Conservation (phyloP, 2,329 filamentous ascomycete genomes). For the Didymella arachidicola region DNA sequence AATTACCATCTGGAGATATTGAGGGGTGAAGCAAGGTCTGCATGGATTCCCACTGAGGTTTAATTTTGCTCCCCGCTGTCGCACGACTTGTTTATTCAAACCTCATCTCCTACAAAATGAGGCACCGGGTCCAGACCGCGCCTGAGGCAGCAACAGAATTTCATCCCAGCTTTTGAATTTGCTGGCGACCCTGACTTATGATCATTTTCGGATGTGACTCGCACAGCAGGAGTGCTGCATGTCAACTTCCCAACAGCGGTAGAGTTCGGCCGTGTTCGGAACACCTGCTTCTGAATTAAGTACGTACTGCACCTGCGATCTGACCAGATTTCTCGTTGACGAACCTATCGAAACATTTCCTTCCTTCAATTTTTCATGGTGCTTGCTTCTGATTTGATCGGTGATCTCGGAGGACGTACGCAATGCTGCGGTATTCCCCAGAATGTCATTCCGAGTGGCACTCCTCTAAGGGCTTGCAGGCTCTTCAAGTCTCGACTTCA, state of each 20-base stretch:
- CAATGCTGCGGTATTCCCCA: background rate
- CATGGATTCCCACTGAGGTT: constrained; percentile 23
- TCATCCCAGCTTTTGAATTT: constrained; percentile 12
- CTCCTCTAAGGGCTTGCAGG: background rate
- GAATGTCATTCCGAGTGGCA: background rate
- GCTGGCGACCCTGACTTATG: constrained; percentile 15
- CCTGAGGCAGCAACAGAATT: constrained; percentile 23
- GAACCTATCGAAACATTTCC: constrained; percentile 5
- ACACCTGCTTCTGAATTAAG: constrained; percentile 7
- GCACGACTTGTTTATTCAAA: constrained; percentile 27
- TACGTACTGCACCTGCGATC: background rate
- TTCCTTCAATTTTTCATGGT: constrained; percentile 9
- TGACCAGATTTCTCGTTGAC: background rate
- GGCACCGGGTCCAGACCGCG: constrained; percentile 26
- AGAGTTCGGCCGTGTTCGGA: constrained; percentile 14
- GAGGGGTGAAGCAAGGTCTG: constrained; percentile 19
- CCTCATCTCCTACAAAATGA: constrained; percentile 35
- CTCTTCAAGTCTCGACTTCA: constrained; percentile 1
- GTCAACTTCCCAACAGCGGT: constrained; percentile 12
- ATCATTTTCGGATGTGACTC: constrained; percentile 21
- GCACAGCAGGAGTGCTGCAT: constrained; percentile 13
- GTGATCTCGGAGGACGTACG: background rate
- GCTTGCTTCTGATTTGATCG: background rate
- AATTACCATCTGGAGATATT: constrained; percentile 22
- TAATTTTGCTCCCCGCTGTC: constrained; percentile 32